phyloP scores from a whole-genome alignment of 306 rosid species.

The Styphnolobium japonicum region DNA sequence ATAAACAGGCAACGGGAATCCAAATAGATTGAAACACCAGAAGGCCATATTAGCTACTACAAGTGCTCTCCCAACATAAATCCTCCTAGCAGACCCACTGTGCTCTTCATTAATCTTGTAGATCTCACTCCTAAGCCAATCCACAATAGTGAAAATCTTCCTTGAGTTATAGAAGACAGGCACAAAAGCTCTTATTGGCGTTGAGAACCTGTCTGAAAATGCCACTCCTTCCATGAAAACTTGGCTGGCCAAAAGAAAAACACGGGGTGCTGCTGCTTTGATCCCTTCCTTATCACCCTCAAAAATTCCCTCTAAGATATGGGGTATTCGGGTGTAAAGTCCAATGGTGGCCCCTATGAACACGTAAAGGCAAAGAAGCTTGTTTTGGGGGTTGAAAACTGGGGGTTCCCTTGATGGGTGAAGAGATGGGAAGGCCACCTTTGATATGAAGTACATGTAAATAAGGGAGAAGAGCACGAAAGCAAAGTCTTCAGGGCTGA shows the following conservation, averaged over 20 bases:
- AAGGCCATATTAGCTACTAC: constrained; percentile 81
- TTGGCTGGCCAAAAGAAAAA: constrained; percentile 79
- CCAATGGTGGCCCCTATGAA: constrained; percentile 56
- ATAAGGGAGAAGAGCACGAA: constrained; percentile 54
- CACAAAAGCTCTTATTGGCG: constrained; percentile 75
- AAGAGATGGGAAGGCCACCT: constrained; percentile 61
- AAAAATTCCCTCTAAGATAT: constrained; percentile 65
- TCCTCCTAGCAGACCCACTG: constrained; percentile 53
- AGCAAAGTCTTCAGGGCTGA: constrained; percentile 58
- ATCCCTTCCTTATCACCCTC: constrained; percentile 81
- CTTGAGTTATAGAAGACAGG: constrained; percentile 74
- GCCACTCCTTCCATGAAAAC: constrained; percentile 91
- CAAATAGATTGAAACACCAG: constrained; percentile 92
- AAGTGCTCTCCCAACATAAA: constrained; percentile 61
- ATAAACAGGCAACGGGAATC: constrained; percentile 84
- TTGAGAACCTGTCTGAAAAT: constrained; percentile 47
- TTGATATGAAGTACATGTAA: constrained; percentile 67
- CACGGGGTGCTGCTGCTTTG: constrained; percentile 82
- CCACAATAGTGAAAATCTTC: constrained; percentile 66
- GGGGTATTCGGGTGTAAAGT: constrained; percentile 64
- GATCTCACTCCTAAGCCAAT: constrained; percentile 78
- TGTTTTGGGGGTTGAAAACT: constrained; percentile 48
- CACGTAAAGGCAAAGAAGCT: constrained; percentile 57
- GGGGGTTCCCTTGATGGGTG: constrained; percentile 33
- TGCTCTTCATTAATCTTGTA: constrained; percentile 38